Base-by-base conservation (phyloP, 192 early-diverging fungal species). In the Backusella mclennaniae region DNA sequence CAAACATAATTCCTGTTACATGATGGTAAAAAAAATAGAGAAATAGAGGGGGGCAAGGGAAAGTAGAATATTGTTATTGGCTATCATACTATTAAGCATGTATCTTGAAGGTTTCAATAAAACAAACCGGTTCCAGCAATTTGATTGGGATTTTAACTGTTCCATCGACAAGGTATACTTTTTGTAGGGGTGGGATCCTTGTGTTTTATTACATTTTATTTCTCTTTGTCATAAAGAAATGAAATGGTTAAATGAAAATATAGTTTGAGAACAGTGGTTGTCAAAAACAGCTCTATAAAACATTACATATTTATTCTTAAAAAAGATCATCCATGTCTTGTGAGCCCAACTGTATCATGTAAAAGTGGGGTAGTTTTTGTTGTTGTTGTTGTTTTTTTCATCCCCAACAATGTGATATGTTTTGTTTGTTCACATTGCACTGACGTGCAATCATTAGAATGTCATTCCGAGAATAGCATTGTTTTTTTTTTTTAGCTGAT, bases 391-490 rank as follows among this genome's bases (percentile, higher is more conserved):
- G 26, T 26, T 23, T 19, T 23, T 44, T 21, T 56, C 8, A 8
- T 56, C 53, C 53, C 53, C 53, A 56, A 56, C 53, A 56, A 56
- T 56, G 53, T 56, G 53, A 56, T 56, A 56, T 56, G 53, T 56
- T 56, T 56, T 56, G 53, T 56, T 56, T 56, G 53, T 56, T 56
- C 53, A 56, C 53, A 56, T 56, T 56, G 53, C 53, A 56, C 53
- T 56, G 53, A 56, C 53, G n/a, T 56, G 53, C 53, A 56, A 56
- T 56, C 53, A 56, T 56, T 23, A 56, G 19, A 56, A 56, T 56
- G 53, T 56, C 53, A 56, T 56, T 56, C 53, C 53, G 53, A 56
- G n/a, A 56, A 56, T 56, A 56, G 53, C n/a, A 56, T n/a, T n/a
- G 21, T 14, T 29, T 29, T 59, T 59, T 26, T 59, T 26, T 26